Evolutionary conservation across 2,329 filamentous ascomycete species (phyloP), one percentile per base, ranked within the genome.

Genomic region (Corniculantispora saksenae): DNA sequence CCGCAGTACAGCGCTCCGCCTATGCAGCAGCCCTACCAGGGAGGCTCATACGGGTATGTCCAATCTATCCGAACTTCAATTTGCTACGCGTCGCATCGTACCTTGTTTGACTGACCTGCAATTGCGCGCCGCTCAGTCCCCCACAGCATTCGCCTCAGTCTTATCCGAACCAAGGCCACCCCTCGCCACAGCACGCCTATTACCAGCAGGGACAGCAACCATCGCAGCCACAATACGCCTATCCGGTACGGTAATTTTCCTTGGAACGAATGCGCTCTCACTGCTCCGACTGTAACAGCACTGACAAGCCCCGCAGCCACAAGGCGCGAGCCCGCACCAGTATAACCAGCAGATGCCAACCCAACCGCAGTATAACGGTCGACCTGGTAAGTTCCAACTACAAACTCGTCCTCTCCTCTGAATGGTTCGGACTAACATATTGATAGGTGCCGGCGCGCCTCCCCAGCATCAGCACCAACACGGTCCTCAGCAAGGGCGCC

Each of bases 211-310:
- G 81, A 32, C 83, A 82, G 32, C 82, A 82, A 43, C 82, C 82
- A 51, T 82, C 80, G 54, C 84, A 86, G 70, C 77, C 77, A 13
- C 80, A 80, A 61, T 82, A 81, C 69, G 80, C 78, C 69, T 81
- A 82, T 67, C 72, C 76, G 68, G 76, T 78, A 68, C 61, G 75
- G 67, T 15, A 43, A 53, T 61, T 53, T 29, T 61, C 53, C 29
- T 38, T 63, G 43, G 58, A 21, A 27, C 43, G 25, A 56, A 47
- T 32, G 25, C 32, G 27, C 50, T 25, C 54, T 59, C 48, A 12
- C 17, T 29, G 56, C 40, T 21, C 40, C 43, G 27, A 35, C 32
- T 40, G 23, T 25, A 9, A 35, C 32, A 45, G 23, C 27, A 63
- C 61, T 63, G 61, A 61, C 58, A 13, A 61, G 15, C 47, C 47